Evolutionary conservation across 306 rosid genomes (phyloP), one percentile per base, ranked within the genome.

Genomic region (Lathyrus sativus): DNA sequence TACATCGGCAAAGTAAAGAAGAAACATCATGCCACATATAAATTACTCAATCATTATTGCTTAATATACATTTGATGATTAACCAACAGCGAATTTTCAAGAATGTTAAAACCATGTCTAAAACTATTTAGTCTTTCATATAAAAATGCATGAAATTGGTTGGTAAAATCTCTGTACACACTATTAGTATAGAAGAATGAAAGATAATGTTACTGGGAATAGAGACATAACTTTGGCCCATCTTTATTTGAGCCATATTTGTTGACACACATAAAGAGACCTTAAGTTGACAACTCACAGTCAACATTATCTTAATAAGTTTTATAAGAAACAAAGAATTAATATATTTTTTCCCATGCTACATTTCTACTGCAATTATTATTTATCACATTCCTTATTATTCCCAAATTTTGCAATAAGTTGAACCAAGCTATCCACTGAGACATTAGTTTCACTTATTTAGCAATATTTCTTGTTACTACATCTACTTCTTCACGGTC

Each of bases 111-210:
- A 19, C 22, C 22, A 19, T 19, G 22, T 19, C 22, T 19, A 19
- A 19, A 19, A 35, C 28, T 15, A 28, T 48, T 26, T 46, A 56
- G 29, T 44, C 48, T 70, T 45, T 3, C 0, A 2, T 10, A 33
- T 33, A 70, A 48, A 48, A 62, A 59, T 19, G 71, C 65, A 65
- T 41, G 43, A 54, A 31, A 48, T 24, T 62, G 22, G 56, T 45
- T 26, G 72, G 68, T 54, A 62, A 68, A 65, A 41, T 12, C 73
- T 58, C 31, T 38, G 15, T 14, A 72, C 65, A 39, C 56, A 31
- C 59, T 37, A 5, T 28, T 22, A 54, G 1, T 54, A 35, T 19
- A 0, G 22, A 19, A 19, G 22, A 19, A 19, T 19, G 24, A 29
- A 39, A 13, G 9, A 54, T 62, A 65, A 33, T 50, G 24, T 31